Evolutionary conservation across 768 basidiomycete species (phyloP), one percentile per base, ranked within the genome.

Genomic region (Tulasnella sp.): DNA sequence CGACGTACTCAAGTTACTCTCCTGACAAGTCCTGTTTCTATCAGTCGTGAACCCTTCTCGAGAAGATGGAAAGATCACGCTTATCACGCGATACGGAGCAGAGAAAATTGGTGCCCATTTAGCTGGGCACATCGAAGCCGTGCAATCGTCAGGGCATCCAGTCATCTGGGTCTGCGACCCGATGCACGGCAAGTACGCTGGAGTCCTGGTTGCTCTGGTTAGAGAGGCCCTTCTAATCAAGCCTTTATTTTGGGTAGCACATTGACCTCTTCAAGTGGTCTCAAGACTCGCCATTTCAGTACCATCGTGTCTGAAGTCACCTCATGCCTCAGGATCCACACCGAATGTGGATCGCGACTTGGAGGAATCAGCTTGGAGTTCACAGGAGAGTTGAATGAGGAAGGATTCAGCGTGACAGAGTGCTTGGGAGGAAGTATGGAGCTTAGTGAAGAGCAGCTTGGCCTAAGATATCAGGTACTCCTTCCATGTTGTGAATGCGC

Each of bases 361-460:
- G 93, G 93, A 8, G 93, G 90, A 34, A 93, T 97, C 22, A 95
- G 94, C 84, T 90, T 98, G 31, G 96, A 97, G 85, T 92, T 98
- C 85, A 97, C 97, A 2, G 95, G 96, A 28, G 95, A 97, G 85
- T 88, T 97, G 76, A 93, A 93, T 81, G 92, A 95, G 16, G 93
- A 98, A 80, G 96, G 97, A 8, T 95, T 93, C 86, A 94, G 94
- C 82, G 98, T 99, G 64, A 99, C 98, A 0, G 98, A 99, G 85
- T 98, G 97, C 84, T 88, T 97, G 14, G 98, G 98, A 6, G 98
- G 97, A 0, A 97, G 95, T 82, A 99, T 98, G 97, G 93, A 95
- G 84, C 87, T 98, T 50, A 90, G 89, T 72, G 97, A 98, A 85
- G 94, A 96, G 82, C 89, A 98, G 85, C 89, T 99, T 22, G 93